Evolutionary conservation across 129 eudicot genomes (phyloP), one percentile per base, ranked within the genome.

Genomic region (Kitagawia praeruptora): DNA sequence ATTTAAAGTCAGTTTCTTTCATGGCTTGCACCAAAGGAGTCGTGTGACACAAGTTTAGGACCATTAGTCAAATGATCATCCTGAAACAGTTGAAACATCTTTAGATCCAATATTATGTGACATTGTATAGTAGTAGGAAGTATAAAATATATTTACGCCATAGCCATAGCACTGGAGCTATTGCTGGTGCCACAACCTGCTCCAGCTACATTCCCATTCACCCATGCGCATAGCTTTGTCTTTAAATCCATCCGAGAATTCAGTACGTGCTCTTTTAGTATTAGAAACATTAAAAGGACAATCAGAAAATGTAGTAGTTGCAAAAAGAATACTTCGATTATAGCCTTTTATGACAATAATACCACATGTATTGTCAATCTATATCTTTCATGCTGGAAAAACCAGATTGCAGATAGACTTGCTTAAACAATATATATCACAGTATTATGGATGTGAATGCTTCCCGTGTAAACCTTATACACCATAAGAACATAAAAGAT

Each of bases 181-280:
- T n/a, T n/a, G n/a, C n/a, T n/a, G n/a, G n/a, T n/a, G n/a, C n/a
- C n/a, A n/a, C n/a, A n/a, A n/a, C n/a, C n/a, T n/a, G n/a, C n/a
- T n/a, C n/a, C n/a, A n/a, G n/a, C n/a, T n/a, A n/a, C n/a, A n/a
- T n/a, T n/a, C n/a, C n/a, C n/a, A n/a, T n/a, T n/a, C n/a, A n/a
- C n/a, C n/a, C n/a, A n/a, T n/a, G n/a, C n/a, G 89, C 98, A 88
- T 73, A 91, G 82, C 85, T 88, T 94, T 74, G 97, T 94, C 78
- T 86, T 85, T 75, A 87, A 23, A 87, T 94, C 97, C 93, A 94
- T 79, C 98, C 91, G 86, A 77, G 70, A 85, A 87, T 75, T 49
- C 61, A 83, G 53, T 25, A 58, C 39, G 39, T 39, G 51, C 71
- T 77, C 44, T 31, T 12, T 77, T 34, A 76, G 79, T 76, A 1